phyloP scores from a whole-genome alignment of 805 yeast genomes.

The Naumovozyma baii region DNA sequence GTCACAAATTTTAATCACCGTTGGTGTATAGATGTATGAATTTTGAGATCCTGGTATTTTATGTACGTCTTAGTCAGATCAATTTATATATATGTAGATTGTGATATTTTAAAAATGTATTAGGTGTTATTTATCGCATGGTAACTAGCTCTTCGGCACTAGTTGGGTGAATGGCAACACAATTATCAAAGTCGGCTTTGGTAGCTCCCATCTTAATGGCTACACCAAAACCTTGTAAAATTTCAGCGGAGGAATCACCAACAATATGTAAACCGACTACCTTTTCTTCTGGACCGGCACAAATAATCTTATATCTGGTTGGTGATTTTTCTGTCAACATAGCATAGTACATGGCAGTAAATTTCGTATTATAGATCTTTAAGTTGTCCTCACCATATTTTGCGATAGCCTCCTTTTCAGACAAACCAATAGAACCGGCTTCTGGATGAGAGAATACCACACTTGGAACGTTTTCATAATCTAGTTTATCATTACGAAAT shows the following conservation, averaged over 20 bases:
- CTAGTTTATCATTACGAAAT: conserved; percentile 69
- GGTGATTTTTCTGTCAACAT: conserved; percentile 75
- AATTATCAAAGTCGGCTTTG: conserved; percentile 84
- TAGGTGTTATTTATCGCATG: conserved; percentile 29
- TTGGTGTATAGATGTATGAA: background rate
- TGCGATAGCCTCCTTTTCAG: conserved; percentile 66
- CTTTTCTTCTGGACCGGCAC: conserved; percentile 74
- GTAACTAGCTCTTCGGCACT: conserved; percentile 97
- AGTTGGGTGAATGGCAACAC: conserved; percentile 98
- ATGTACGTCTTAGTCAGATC: no score
- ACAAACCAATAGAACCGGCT: conserved; percentile 86
- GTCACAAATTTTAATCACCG: background rate
- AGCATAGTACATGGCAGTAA: conserved; percentile 89
- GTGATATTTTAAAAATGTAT: no score
- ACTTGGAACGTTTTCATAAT: conserved; percentile 79
- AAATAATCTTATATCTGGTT: conserved; percentile 74
- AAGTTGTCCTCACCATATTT: conserved; percentile 73
- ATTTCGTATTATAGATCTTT: conserved; percentile 72
- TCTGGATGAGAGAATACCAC: conserved; percentile 98
- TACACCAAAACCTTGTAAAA: conserved; percentile 96
- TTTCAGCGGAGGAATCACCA: conserved; percentile 87
- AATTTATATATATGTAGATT: no score
- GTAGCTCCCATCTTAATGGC: conserved; percentile 99
- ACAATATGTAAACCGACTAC: conserved; percentile 92
- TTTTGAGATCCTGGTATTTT: no score